phyloP scores from a whole-genome alignment of 805 yeast species.

The Metschnikowia lochheadii region DNA sequence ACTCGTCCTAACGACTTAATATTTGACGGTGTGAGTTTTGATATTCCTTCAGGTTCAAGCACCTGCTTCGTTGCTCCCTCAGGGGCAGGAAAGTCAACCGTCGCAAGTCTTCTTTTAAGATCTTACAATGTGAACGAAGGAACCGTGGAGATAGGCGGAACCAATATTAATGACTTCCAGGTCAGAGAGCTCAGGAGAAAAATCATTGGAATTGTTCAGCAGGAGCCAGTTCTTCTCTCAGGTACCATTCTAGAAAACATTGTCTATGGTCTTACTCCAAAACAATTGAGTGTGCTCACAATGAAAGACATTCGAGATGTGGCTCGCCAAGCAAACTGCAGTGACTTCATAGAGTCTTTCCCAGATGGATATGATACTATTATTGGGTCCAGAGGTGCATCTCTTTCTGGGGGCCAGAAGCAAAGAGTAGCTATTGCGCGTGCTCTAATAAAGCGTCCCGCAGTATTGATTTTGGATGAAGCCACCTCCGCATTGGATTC shows the following conservation, averaged over 20 bases:
- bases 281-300: slow-evolving; percentile 29
- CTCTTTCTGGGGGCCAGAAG: slow-evolving; percentile 72
- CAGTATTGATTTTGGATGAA: slow-evolving; percentile 61
- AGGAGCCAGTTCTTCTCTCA: slow-evolving; percentile 54
- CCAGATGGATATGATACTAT: slow-evolving; percentile 60
- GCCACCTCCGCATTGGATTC: slow-evolving; percentile 63
- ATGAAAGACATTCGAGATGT: slow-evolving; percentile 43
- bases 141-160: slow-evolving; percentile 48
- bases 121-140: slow-evolving; percentile 51
- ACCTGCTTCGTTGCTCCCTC: slow-evolving; percentile 52
- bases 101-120: slow-evolving; percentile 50
- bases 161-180: slow-evolving; percentile 44
- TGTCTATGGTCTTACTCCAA: slow-evolving; percentile 45
- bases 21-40: slow-evolving; percentile 37
- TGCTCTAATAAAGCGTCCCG: slow-evolving; percentile 64
- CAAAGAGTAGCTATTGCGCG: slow-evolving; percentile 76
- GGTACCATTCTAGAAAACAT: slow-evolving; percentile 56
- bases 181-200: slow-evolving; percentile 46
- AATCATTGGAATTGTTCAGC: slow-evolving; percentile 56
- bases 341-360: slow-evolving; percentile 51
- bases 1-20: slow-evolving; percentile 33
- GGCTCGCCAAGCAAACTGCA: slow-evolving; percentile 51
- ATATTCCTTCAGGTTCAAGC: slow-evolving; percentile 32
- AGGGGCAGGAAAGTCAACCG: slow-evolving; percentile 60
- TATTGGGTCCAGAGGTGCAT: slow-evolving; percentile 53